Evolutionary conservation across 2,329 filamentous ascomycete species (phyloP).

Genomic region (Pleurostoma richardsiae): DNA sequence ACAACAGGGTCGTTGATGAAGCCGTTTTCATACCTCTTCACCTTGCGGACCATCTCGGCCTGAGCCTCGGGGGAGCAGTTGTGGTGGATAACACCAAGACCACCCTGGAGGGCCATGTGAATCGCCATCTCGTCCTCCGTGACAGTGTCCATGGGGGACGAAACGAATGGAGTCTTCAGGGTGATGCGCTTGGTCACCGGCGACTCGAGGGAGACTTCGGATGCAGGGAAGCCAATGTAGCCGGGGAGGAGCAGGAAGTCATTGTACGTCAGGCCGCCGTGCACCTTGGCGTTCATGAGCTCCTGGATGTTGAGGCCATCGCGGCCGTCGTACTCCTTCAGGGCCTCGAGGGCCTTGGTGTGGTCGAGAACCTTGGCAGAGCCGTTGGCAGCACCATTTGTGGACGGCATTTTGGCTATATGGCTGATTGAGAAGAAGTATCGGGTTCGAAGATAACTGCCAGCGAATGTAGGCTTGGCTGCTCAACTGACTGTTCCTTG

Average conservation of each 20-base stretch:
- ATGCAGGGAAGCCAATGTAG: constrained; percentile 96
- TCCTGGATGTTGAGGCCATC: constrained; percentile 87
- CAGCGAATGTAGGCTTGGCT: background rate
- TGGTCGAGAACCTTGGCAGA: constrained; percentile 63
- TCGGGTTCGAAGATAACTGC: constrained; percentile 3
- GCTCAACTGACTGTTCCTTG: background rate
- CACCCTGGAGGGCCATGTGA: constrained; percentile 86
- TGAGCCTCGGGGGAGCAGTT: constrained; percentile 98
- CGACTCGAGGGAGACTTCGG: constrained; percentile 81
- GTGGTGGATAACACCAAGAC: constrained; percentile 94
- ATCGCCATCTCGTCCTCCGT: constrained; percentile 99
- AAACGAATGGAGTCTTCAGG: constrained; percentile 94
- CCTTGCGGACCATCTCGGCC: constrained; percentile 98
- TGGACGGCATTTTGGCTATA: constrained; percentile 60
- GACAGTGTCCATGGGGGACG: constrained; percentile 98
- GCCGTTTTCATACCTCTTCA: constrained; percentile 98
- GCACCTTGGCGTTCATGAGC: constrained; percentile 84
- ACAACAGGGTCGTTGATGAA: constrained; percentile 97
- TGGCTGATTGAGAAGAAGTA: constrained; percentile 9
- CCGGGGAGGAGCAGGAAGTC: constrained; percentile 96
- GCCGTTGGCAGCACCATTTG: constrained; percentile 58
- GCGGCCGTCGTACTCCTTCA: constrained; percentile 72
- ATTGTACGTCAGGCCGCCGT: constrained; percentile 96
- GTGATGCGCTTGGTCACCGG: constrained; percentile 93
- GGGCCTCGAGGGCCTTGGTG: constrained; percentile 70